Evolutionary conservation across 331 rosid genomes (phyloP).

Genomic region (Quercus lobata): DNA sequence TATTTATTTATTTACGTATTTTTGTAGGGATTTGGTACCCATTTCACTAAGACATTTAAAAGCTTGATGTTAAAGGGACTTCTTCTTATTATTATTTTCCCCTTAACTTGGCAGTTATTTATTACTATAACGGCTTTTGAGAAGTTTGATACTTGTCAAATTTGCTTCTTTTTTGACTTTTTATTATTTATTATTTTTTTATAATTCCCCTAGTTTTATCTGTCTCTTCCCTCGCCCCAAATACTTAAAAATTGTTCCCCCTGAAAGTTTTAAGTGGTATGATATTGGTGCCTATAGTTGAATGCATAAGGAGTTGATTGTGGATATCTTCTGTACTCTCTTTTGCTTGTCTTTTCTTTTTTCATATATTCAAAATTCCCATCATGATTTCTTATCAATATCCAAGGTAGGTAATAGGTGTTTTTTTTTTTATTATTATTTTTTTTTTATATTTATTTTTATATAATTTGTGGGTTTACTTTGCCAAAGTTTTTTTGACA

Average conservation of each 20-base stretch:
- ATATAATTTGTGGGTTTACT: neutral
- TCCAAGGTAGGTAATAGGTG: neutral
- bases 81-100: neutral
- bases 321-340: no score
- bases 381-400: neutral
- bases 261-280: neutral
- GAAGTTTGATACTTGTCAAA: neutral
- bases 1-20: neutral
- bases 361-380: neutral
- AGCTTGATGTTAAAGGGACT: neutral
- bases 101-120: neutral
- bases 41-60: neutral
- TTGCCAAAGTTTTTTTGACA: neutral
- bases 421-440: neutral
- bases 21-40: neutral
- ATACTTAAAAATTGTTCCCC: neutral
- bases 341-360: no score
- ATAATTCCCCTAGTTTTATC: neutral
- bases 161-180: neutral
- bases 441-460: neutral
- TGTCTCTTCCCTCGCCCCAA: no score
- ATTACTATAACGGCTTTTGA: neutral
- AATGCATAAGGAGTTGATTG: neutral
- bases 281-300: neutral
- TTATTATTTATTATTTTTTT: neutral